phyloP scores from a whole-genome alignment of 495 filamentous ascomycete genomes.

The Penicillium crystallinum region DNA sequence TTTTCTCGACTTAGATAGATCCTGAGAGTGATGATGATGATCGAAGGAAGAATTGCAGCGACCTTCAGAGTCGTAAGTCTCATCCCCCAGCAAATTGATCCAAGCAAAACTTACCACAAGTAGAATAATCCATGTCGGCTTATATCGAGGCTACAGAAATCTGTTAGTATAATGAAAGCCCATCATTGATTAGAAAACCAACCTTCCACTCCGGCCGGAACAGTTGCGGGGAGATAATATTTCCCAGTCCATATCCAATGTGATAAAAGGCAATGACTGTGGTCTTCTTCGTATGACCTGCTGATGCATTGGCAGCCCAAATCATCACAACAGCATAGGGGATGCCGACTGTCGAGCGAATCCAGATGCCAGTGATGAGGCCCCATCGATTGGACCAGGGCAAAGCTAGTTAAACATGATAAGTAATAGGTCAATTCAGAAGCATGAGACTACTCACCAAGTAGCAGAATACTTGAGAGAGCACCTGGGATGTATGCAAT shows the following conservation, averaged over 20 bases:
- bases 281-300: constrained; percentile 39
- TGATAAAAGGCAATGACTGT: constrained; percentile 32
- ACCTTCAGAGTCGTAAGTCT: constrained; percentile 12
- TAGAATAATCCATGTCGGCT: constrained; percentile 37
- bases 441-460: constrained; percentile 9
- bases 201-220: constrained; percentile 31
- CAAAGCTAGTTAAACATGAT: constrained; percentile 7
- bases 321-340: constrained; percentile 40
- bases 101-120: constrained; percentile 22
- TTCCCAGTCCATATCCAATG: constrained; percentile 35
- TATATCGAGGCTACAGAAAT: constrained; percentile 27
- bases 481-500: constrained; percentile 25
- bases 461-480: constrained; percentile 31
- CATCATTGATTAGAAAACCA: neutral
- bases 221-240: constrained; percentile 31
- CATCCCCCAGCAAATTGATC: neutral
- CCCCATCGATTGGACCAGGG: constrained; percentile 37
- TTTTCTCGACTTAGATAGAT: constrained; percentile 28
- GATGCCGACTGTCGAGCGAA: constrained; percentile 33
- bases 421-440: neutral
- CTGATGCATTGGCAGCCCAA: constrained; percentile 30
- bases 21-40: constrained; percentile 24
- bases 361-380: constrained; percentile 34
- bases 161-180: neutral
- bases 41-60: constrained; percentile 23